phyloP scores from a whole-genome alignment of 805 yeast genomes.

The Candida golubevii region DNA sequence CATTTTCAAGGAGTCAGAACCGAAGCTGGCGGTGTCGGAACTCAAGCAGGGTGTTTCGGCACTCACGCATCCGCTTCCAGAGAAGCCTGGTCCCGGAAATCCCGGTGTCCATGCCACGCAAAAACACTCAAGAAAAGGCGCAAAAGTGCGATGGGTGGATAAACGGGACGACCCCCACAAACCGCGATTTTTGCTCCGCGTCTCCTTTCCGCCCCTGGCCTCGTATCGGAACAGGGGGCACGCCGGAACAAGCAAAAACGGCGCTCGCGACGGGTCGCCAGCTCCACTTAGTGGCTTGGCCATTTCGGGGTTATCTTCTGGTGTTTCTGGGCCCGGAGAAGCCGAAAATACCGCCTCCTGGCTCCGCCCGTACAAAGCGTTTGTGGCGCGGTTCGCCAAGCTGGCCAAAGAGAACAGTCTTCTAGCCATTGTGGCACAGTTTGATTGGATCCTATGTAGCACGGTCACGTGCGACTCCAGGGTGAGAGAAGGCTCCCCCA shows the following conservation, averaged over 20 bases:
- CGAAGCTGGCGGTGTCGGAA: background rate
- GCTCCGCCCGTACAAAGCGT: constrained; percentile 2
- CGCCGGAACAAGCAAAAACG: constrained; percentile 1
- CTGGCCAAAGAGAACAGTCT: constrained; percentile 17
- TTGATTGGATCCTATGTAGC: constrained; percentile 15
- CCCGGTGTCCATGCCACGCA: constrained; percentile 5
- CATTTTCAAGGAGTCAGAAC: constrained; percentile 17
- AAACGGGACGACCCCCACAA: constrained; percentile 21
- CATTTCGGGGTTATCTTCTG: constrained; percentile 7
- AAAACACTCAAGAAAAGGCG: background rate
- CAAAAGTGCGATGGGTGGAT: constrained; percentile 28
- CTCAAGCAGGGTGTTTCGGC: background rate
- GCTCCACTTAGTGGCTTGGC: constrained; percentile 14
- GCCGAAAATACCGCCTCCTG: background rate
- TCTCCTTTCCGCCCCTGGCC: constrained; percentile 19
- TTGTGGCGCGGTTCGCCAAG: constrained; percentile 4
- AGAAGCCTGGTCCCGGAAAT: constrained; percentile 12
- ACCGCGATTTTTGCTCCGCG: constrained; percentile 25
- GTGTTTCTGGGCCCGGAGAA: background rate
- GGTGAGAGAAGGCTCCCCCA: background rate
- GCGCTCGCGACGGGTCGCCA: constrained; percentile 1
- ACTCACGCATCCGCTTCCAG: constrained; percentile 16
- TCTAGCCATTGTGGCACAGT: constrained; percentile 17
- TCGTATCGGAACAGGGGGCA: constrained; percentile 13
- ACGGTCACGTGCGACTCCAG: constrained; percentile 8